Evolutionary conservation across 805 yeast species (phyloP), one percentile per base, ranked within the genome.

Genomic region (Lachancea meyersii): DNA sequence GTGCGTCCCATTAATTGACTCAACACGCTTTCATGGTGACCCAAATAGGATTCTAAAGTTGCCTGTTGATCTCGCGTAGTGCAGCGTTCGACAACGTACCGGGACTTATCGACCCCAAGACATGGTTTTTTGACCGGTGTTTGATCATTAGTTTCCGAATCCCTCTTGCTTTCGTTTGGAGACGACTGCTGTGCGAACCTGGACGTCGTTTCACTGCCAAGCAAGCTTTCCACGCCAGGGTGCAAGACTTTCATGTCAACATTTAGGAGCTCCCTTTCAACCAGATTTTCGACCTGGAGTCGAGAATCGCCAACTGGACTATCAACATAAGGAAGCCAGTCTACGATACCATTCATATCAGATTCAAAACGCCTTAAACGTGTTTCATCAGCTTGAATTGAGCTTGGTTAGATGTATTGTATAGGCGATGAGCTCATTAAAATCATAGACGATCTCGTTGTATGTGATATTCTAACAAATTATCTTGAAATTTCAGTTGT

Each of bases 11-110:
- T 43, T 16, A 73, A 35, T 8, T 43, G 48, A 28, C 60, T 53
- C 18, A 78, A 54, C n/a, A 70, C 65, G 16, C 76, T 35, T 9
- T 53, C 43, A 36, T 63, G 59, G 35, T 65, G 62, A 30, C 57
- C 53, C 31, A 66, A 46, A 45, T 60, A 65, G 1, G 61, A 42
- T 18, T 56, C 49, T 3, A 57, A 44, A 7, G 48, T 51, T 11
- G 55, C 57, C 4, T 63, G 44, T 4, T 42, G 39, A 3, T 59
- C 63, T 7, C 44, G 32, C 21, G 46, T 48, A 38, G 45, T 26
- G 10, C 31, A n/a, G 21, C 30, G 31, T 6, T 24, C 32, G 24
- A 43, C 9, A 17, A 57, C 56, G 51, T 70, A 70, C 23, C 56
- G 44, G 1, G 45, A 39, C 23, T 65, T 45, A 45, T 69, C 72